Base-by-base conservation (phyloP, 306 rosid species). In the Corylus avellana region DNA sequence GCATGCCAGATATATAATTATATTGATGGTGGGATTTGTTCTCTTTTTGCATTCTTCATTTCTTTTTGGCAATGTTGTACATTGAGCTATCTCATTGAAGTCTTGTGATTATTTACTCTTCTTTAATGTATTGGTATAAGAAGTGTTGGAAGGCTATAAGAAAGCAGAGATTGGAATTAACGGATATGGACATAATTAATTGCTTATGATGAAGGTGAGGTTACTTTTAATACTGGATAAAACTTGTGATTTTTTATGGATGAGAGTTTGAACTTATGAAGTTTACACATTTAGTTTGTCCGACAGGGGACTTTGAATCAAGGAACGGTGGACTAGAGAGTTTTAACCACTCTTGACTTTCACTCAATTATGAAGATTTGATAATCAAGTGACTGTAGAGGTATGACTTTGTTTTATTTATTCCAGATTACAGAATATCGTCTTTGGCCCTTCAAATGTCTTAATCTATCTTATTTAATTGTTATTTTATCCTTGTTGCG, bases 1-100 rank as follows among this genome's bases (percentile, higher is more conserved):
- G 10, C 87, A 25, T 80, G 69, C 75, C 76, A 2, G 12, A 62
- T 77, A 25, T 17, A 17, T 22, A 22, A 22, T 22, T 22, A 22
- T 25, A 50, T 16, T 39, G 63, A 68, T 86, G 92, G 91, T 79
- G 49, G 61, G 70, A 46, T 71, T 35, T 63, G 58, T 81, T 67
- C 75, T 81, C 35, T 44, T 74, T 61, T 72, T 56, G 37, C 50
- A 20, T 57, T 54, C 18, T 50, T 73, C 42, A 44, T 70, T 49
- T 84, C 46, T 46, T 72, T 10, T 73, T 39, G 74, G 39, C 62
- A 37, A 51, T 69, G 44, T 74, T 12, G 79, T 75, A 29, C 12
- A 25, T 3, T 76, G 44, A 51, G 78, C 73, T 47, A 35, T 74
- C 49, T 11, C 63, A 13, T 68, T 58, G 73, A 49, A 59, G 74